Evolutionary conservation across 192 early-diverging fungal species (phyloP), one percentile per base, ranked within the genome.

Genomic region (Coemansia nantahalensis): DNA sequence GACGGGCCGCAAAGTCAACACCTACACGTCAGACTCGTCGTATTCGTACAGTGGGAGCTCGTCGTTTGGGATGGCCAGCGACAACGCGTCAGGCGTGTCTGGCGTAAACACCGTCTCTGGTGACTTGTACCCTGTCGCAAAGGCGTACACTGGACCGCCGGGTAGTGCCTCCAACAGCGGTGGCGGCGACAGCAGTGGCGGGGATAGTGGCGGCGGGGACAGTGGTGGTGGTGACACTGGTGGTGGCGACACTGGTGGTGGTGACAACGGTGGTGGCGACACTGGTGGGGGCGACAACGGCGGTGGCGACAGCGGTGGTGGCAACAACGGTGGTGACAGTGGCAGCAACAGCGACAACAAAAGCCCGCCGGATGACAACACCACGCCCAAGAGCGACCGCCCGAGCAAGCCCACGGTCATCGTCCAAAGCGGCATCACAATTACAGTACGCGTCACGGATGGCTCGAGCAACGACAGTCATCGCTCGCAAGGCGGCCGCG

Each of bases 111-210:
- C 55, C 17, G 54, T 73, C 1, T 48, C 58, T 14, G 70, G 70
- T 37, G 59, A 73, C 34, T 30, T 61, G 48, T 73, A 65, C 45
- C 59, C 62, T 1, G 18, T 39, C 23, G 62, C 63, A 28, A 44
- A 52, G 51, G 23, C 49, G 4, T 66, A 66, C 45, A 59, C 40
- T 5, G 63, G 63, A 16, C 30, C 44, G 26, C 15, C 44, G 4
- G 31, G 14, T 8, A 31, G 16, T 0, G 16, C 26, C 13, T 17
- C 44, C 5, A 45, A 8, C 5, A 1, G 14, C 23, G 7, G 7
- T 28, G 4, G 4, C 26, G 34, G 15, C 11, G 15, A 9, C 9
- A 15, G 11, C 45, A 34, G 19, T 16, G 33, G 17, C 12, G 30
- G 33, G 9, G 32, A 34, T 19, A 36, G 19, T 5, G 46, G 33